Evolutionary conservation across 2,329 filamentous ascomycete species (phyloP), one percentile per base, ranked within the genome.

Genomic region (Aureobasidium namibiae): DNA sequence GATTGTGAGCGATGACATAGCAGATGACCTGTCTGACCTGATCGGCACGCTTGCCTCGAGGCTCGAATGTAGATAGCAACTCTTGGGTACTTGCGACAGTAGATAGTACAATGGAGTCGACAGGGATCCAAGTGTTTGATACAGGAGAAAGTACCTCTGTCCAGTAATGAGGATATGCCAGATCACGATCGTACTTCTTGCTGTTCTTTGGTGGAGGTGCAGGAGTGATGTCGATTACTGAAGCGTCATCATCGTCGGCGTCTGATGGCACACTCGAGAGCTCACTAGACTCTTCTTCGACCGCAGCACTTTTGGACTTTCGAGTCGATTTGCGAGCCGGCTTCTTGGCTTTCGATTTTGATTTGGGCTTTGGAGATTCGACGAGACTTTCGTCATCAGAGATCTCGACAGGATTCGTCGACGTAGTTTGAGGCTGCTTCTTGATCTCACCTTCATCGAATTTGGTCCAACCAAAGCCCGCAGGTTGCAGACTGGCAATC

Each of bases 401-500:
- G 53, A 60, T 54, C 56, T 24, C 21, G 23, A 49, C 38, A 60
- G 63, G 34, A 13, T 53, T 33, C 52, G 50, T 29, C 23, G 49
- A 52, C 5, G 41, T 50, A 7, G 38, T 50, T 13, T 64, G 36
- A 44, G 31, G 45, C 29, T 65, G 29, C 10, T 73, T 71, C 64
- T 76, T 81, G 65, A 69, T 72, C 9, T 77, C 82, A 5, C 88
- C 89, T 54, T 94, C 89, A 72, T 99, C 94, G 11, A 81, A 74
- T 70, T 92, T 95, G 62, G 84, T 95, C 86, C 90, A 97, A 1
- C 91, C 91, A 71, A 95, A 96, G 0, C 94, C 94, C 23, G 90
- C 75, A 1, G 91, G 87, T 68, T 97, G 94, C 41, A 99, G 70
- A 68, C 85, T 96, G 10, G 86, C 85, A 2, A 97, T 84, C 78